Percentiles rank a stretch among this genome's conserved stretches.
phyloP scores from a whole-genome alignment of 345 rosid genomes.

The Schrenkiella parvula region DNA sequence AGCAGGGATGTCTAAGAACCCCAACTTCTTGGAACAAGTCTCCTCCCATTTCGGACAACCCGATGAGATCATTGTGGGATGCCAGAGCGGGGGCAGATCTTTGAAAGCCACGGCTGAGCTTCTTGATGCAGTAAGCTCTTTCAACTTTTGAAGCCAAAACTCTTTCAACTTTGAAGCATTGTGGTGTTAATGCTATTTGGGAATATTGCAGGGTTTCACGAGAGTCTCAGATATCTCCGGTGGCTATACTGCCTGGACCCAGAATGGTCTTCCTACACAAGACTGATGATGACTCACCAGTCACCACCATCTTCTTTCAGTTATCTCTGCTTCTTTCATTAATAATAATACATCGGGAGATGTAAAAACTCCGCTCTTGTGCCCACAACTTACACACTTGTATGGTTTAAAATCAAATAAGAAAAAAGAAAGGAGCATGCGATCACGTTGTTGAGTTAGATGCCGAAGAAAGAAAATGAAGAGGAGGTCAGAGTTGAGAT shows the following conservation, averaged over 20 bases:
- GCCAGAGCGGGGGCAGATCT: slow-evolving; percentile 71
- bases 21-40: slow-evolving; percentile 56
- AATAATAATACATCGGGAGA: slow-evolving; percentile 1
- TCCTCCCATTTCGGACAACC: slow-evolving; percentile 44
- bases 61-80: slow-evolving; percentile 76
- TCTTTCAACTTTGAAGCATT: not conserved
- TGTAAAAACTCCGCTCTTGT: slow-evolving; percentile 10
- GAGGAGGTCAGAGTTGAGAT: not conserved
- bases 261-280: slow-evolving; percentile 57
- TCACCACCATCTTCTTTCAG: not conserved
- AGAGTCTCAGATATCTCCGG: slow-evolving; percentile 62
- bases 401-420: not conserved
- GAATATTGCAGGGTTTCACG: slow-evolving; percentile 55
- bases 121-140: slow-evolving; percentile 53
- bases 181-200: not conserved
- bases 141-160: too few relatives aligned
- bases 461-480: not conserved
- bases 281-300: not conserved
- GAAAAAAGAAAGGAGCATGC: not conserved
- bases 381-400: not conserved
- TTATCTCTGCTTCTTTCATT: not conserved
- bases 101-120: slow-evolving; percentile 70
- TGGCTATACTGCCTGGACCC: slow-evolving; percentile 67
- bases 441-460: not conserved
- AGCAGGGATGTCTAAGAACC: slow-evolving; percentile 69